A percentile compares a stretch with the other conserved stretches of the same genome.
phyloP scores from a whole-genome alignment of 2,329 filamentous ascomycete genomes.

The Myrmaecium sp. region DNA sequence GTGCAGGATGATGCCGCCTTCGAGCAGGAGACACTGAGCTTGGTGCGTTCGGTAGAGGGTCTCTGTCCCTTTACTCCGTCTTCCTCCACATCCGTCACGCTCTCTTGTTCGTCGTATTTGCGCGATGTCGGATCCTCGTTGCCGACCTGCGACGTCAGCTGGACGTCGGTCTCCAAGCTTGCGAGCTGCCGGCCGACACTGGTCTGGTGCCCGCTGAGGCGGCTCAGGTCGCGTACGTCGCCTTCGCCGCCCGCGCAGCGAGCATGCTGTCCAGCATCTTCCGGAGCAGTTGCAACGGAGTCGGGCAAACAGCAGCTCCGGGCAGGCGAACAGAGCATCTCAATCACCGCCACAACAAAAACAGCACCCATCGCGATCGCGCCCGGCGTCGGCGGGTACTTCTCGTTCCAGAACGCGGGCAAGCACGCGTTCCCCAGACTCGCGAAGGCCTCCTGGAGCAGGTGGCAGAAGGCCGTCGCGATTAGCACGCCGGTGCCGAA shows the following conservation, averaged over 20 bases:
- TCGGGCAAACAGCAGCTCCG: constrained; percentile 37
- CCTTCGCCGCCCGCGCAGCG: neutral
- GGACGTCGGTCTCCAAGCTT: neutral
- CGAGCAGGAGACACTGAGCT: constrained; percentile 57
- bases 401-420: constrained; percentile 19
- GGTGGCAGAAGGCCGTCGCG: constrained; percentile 22
- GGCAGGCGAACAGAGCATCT: constrained; percentile 66
- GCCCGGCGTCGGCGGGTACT: constrained; percentile 21
- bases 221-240: constrained; percentile 2
- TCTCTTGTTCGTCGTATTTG: constrained; percentile 3
- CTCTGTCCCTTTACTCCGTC: constrained; percentile 16
- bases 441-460: constrained; percentile 22
- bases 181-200: constrained; percentile 1
- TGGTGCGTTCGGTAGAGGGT: constrained; percentile 33
- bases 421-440: constrained; percentile 22
- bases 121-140: constrained; percentile 6
- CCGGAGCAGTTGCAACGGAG: neutral
- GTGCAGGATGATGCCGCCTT: constrained; percentile 65
- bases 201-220: constrained; percentile 2
- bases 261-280: constrained; percentile 1
- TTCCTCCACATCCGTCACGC: constrained; percentile 26
- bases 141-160: neutral
- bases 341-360: constrained; percentile 58
- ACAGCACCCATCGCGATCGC: constrained; percentile 21
- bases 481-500: constrained; percentile 24